These are phyloP conservation scores for Cladophialophora exuberans DNA, from an alignment of 2,329 filamentous ascomycete genomes.

Conservation along the genomic window DNA sequence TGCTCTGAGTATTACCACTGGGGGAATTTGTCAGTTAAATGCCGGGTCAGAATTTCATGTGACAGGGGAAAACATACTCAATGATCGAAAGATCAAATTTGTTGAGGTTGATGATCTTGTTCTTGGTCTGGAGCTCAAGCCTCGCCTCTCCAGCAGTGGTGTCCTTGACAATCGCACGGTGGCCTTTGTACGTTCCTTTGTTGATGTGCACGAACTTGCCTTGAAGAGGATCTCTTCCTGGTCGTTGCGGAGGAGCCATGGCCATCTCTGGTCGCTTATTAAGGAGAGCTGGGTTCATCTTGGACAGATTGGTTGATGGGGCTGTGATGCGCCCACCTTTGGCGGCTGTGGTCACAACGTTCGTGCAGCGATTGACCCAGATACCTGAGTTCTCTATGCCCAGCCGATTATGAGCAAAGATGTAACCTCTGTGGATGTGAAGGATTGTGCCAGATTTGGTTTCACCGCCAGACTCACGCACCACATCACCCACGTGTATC, in stretches of 20 bases:
- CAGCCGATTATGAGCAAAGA: conserved; percentile 81
- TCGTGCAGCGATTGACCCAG: conserved; percentile 82
- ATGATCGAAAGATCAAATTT: conserved; percentile 84
- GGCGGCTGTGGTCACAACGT: conserved; percentile 88
- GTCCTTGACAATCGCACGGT: conserved; percentile 94
- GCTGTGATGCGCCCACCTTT: conserved; percentile 78
- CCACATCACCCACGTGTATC: conserved; percentile 86
- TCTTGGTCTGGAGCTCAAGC: conserved; percentile 92
- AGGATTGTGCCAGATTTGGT: conserved; percentile 84
- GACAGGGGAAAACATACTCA: conserved; percentile 73
- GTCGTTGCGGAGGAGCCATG: conserved; percentile 71
- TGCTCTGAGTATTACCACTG: conserved; percentile 28
- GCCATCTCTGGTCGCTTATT: conserved; percentile 46
- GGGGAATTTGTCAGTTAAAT: conserved; percentile 28
- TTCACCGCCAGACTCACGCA: conserved; percentile 87
- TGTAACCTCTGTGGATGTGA: conserved; percentile 89
- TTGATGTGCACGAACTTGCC: conserved; percentile 90
- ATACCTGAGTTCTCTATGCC: conserved; percentile 86
- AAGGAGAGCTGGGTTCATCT: conserved; percentile 85
- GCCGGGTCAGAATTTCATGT: background rate
- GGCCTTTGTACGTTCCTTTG: conserved; percentile 86
- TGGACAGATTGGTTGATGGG: conserved; percentile 75
- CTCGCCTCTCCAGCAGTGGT: conserved; percentile 83
- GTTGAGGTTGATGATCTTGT: conserved; percentile 82
- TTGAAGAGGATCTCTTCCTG: conserved; percentile 79